Evolutionary conservation across 1,284 basidiomycete species (phyloP).

Genomic region (Pseudozyma sp.): DNA sequence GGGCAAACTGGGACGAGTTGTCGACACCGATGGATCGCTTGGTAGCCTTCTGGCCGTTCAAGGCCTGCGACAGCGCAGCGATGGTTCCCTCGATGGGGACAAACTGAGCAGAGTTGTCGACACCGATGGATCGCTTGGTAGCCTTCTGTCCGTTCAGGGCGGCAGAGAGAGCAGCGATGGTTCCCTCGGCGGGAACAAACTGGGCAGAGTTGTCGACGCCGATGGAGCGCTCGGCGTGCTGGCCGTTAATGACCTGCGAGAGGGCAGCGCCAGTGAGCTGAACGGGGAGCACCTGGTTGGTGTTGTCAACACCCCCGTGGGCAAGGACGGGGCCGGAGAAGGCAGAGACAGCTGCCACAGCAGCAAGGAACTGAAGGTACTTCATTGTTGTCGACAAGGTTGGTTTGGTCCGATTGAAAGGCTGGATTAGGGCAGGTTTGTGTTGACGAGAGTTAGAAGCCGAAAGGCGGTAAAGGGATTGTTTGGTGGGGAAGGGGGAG

Average conservation of each 20-base stretch:
- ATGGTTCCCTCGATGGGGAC: conserved; percentile 38
- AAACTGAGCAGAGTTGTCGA: conserved; percentile 31
- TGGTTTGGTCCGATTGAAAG: conserved; percentile 3
- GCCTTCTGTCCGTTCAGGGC: conserved; percentile 36
- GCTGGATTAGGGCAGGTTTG: conserved; percentile 14
- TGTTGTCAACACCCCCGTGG: conserved; percentile 32
- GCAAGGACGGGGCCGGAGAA: conserved; percentile 46
- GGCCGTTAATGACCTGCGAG: conserved; percentile 45
- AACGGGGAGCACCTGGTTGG: conserved; percentile 46
- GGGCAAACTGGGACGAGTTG: conserved; percentile 27
- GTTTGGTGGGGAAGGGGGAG: conserved; percentile 19
- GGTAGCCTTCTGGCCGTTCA: conserved; percentile 20
- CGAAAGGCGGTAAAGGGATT: conserved; percentile 12
- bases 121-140: conserved; percentile 12
- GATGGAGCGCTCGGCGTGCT: conserved; percentile 33
- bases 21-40: conserved; percentile 10
- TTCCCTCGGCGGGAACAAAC: conserved; percentile 39
- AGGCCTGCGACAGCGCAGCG: conserved; percentile 36
- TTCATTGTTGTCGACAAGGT: conserved; percentile 33
- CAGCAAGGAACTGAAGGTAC: conserved; percentile 54
- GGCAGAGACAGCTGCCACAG: conserved; percentile 49
- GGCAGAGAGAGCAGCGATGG: conserved; percentile 29
- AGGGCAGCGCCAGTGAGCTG: conserved; percentile 38
- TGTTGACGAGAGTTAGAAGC: conserved; percentile 10
- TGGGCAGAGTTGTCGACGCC: conserved; percentile 40